Percentiles rank a stretch among this genome's conserved stretches.
These are phyloP conservation scores for Akanthomyces muscarius DNA, from an alignment of 2,329 filamentous ascomycete genomes.

Conservation along the genomic window DNA sequence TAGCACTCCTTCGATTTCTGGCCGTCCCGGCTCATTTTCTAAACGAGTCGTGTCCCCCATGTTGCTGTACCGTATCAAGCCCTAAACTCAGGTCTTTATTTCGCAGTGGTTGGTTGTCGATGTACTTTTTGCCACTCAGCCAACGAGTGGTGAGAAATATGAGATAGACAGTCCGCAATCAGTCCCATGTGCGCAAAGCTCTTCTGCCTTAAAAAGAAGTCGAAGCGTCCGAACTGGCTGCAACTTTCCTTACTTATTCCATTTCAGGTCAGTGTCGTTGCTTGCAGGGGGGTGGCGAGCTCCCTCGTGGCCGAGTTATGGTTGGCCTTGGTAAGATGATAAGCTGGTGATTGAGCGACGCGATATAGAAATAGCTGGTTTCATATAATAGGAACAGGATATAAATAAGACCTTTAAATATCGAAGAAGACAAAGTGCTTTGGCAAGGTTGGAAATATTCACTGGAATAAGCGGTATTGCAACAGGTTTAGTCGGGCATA, in stretches of 20 bases:
- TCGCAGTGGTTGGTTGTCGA: neutral
- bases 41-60: neutral
- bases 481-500: slow-evolving; percentile 15
- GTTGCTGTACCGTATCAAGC: neutral
- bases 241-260: too few species aligned
- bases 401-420: neutral
- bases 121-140: neutral
- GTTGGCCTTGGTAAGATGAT: neutral
- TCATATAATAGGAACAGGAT: neutral
- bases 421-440: neutral
- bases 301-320: neutral
- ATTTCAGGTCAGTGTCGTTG: too few species aligned
- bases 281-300: too few species aligned
- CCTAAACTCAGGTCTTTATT: neutral
- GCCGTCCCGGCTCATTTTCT: neutral
- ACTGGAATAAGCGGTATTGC: slow-evolving; percentile 10
- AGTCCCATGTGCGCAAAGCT: too few species aligned
- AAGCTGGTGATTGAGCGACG: neutral
- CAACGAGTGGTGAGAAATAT: neutral
- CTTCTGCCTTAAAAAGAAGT: too few species aligned
- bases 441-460: slow-evolving; percentile 4
- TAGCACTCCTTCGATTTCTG: neutral
- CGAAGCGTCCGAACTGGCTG: too few species aligned
- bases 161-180: too few species aligned
- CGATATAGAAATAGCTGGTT: neutral